Percentiles rank a stretch among this genome's conserved stretches.
Conservation (phyloP, 106 monocot genomes). For the Acorus calamus region DNA sequence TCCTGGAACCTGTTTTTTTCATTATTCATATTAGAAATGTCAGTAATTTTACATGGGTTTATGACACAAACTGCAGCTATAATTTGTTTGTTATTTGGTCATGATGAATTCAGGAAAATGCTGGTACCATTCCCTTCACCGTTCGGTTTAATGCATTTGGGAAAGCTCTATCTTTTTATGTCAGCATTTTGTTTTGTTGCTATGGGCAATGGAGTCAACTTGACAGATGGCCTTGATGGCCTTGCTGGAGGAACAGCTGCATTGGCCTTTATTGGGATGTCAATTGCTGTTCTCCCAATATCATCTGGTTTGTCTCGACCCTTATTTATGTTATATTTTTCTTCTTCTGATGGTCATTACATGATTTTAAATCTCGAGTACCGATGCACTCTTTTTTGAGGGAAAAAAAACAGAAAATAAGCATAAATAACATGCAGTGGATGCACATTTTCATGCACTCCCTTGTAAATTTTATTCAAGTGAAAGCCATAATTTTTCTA, state of each 20-base stretch:
- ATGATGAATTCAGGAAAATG: constrained; percentile 45
- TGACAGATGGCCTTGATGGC: constrained; percentile 69
- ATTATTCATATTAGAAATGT: too few relatives aligned
- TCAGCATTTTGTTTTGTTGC: constrained; percentile 53
- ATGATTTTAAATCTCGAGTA: too few relatives aligned
- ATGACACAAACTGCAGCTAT: not conserved
- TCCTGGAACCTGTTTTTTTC: too few relatives aligned
- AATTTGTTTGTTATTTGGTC: constrained; percentile 4
- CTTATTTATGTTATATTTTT: not conserved
- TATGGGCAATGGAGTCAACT: constrained; percentile 73
- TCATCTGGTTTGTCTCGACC: constrained; percentile 39
- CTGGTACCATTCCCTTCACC: constrained; percentile 67
- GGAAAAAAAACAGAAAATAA: too few relatives aligned
- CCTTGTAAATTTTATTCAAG: too few relatives aligned
- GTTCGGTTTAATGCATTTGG: constrained; percentile 52
- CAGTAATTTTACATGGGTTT: not conserved
- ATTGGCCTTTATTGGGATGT: constrained; percentile 61
- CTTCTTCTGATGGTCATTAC: not conserved
- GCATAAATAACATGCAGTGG: too few relatives aligned
- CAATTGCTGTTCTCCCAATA: constrained; percentile 62
- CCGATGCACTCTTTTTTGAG: too few relatives aligned
- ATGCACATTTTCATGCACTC: too few relatives aligned
- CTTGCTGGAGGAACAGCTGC: constrained; percentile 64
- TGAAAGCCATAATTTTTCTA: too few relatives aligned
- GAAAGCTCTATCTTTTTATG: constrained; percentile 52